Percentiles rank a stretch among this genome's conserved stretches.
These are phyloP conservation scores for Fusarium clavum DNA, from an alignment of 2,329 filamentous ascomycete species.

Conservation along the genomic window DNA sequence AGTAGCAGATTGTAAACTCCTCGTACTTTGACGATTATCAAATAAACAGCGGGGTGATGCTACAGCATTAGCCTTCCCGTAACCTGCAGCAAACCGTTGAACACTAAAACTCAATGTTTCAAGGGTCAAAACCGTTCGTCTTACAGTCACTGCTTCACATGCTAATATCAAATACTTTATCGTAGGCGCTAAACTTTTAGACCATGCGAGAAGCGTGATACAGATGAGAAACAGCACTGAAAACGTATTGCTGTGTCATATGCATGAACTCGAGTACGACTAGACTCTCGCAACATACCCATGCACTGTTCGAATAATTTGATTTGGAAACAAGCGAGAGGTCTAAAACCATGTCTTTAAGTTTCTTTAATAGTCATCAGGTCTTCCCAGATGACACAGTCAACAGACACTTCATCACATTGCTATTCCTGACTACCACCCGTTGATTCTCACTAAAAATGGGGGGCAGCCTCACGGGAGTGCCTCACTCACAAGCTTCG, in stretches of 20 bases:
- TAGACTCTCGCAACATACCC: not conserved
- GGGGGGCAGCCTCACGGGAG: not conserved
- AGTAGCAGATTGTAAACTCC: not conserved
- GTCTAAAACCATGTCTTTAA: not conserved
- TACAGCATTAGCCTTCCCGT: not conserved
- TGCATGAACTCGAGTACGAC: not conserved
- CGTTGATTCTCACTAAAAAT: not conserved
- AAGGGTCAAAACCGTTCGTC: not conserved
- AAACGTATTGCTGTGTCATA: not conserved
- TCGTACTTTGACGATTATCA: not conserved
- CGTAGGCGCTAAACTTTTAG: not conserved
- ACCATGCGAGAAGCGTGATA: not conserved
- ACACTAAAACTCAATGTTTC: not conserved
- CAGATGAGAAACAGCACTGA: constrained; percentile 9
- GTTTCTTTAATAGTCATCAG: not conserved
- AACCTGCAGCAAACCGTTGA: constrained; percentile 3
- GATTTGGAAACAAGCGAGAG: not conserved
- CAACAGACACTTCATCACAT: not conserved
- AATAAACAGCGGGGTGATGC: not conserved
- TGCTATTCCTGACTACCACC: not conserved
- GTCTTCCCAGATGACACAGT: not conserved
- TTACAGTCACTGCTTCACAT: not conserved
- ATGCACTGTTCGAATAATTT: not conserved
- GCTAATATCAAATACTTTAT: no score
- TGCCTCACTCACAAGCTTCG: not conserved